Conservation (phyloP, 2,329 filamentous ascomycete genomes). For the Hymenotorrendiella dingleyae region DNA sequence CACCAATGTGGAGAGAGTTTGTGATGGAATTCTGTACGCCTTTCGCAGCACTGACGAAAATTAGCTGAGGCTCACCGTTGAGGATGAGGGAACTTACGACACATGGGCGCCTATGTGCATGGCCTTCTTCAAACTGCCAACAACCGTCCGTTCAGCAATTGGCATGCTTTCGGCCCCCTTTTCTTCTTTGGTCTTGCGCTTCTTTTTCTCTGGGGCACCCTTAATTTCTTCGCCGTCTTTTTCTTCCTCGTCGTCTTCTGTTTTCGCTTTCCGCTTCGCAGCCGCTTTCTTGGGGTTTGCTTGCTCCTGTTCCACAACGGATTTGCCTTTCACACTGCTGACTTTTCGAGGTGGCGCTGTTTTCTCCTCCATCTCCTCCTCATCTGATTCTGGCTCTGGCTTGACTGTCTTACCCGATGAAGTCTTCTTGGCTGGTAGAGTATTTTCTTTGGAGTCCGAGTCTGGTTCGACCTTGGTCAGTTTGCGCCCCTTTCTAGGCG, state of each 20-base stretch:
- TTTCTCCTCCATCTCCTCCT: background rate
- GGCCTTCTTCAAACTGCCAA: conserved; percentile 54
- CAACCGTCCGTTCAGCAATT: conserved; percentile 60
- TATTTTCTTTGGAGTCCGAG: background rate
- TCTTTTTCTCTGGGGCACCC: conserved; percentile 30
- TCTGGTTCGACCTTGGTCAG: background rate
- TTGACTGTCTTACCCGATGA: background rate
- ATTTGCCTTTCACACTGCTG: conserved; percentile 18
- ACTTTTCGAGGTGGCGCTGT: conserved; percentile 8
- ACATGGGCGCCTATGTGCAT: conserved; percentile 91
- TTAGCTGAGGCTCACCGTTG: too few species aligned
- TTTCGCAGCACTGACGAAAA: conserved; percentile 82
- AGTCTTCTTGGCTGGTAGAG: background rate
- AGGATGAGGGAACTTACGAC: too few species aligned
- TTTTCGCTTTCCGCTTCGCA: conserved; percentile 25
- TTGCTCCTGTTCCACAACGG: conserved; percentile 11
- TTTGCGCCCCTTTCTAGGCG: conserved; percentile 15
- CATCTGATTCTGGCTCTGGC: background rate
- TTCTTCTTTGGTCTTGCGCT: conserved; percentile 51
- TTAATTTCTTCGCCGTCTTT: conserved; percentile 18
- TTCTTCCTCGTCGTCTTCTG: conserved; percentile 22
- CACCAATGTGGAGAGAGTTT: conserved; percentile 75
- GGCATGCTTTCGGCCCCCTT: conserved; percentile 53
- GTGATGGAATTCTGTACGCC: conserved; percentile 84
- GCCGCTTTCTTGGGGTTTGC: conserved; percentile 17